Conservation (phyloP, 371 early-diverging fungal genomes). For the Actinomortierella wolfii region DNA sequence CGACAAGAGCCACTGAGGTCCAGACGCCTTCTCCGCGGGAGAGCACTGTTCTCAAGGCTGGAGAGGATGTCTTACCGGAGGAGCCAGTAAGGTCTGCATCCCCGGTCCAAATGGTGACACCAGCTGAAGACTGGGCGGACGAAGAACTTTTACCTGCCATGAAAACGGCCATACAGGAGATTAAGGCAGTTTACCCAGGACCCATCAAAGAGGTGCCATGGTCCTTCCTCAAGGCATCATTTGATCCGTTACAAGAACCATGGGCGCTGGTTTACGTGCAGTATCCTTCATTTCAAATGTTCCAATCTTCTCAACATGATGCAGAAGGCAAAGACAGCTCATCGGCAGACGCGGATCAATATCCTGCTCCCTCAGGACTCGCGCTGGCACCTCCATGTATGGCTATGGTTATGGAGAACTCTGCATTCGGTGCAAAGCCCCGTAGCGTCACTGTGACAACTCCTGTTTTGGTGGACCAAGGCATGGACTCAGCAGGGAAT, state of each 20-base stretch:
- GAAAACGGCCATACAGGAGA: constrained; percentile 24
- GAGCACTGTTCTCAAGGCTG: too few relatives aligned
- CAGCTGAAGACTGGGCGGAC: constrained; percentile 25
- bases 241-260: constrained; percentile 28
- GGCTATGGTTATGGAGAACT: constrained; percentile 45
- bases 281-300: constrained; percentile 1
- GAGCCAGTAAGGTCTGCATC: too few relatives aligned
- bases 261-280: constrained; percentile 45
- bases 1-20: too few relatives aligned
- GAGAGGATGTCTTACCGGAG: too few relatives aligned
- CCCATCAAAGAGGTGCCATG: constrained; percentile 35
- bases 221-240: constrained; percentile 11
- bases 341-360: background rate
- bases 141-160: constrained; percentile 23
- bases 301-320: too few relatives aligned
- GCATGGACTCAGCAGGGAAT: constrained; percentile 36
- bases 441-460: constrained; percentile 40
- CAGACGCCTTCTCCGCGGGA: too few relatives aligned
- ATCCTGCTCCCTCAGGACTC: constrained; percentile 13
- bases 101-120: background rate
- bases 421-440: constrained; percentile 11
- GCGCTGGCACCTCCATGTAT: constrained; percentile 38
- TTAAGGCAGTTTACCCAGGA: constrained; percentile 25
- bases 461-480: constrained; percentile 39
- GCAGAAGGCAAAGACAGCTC: background rate